Percentiles rank a stretch among this genome's conserved stretches.
These are phyloP conservation scores for Gastrolobium villosum DNA, from an alignment of 306 rosid genomes.

Conservation along the genomic window DNA sequence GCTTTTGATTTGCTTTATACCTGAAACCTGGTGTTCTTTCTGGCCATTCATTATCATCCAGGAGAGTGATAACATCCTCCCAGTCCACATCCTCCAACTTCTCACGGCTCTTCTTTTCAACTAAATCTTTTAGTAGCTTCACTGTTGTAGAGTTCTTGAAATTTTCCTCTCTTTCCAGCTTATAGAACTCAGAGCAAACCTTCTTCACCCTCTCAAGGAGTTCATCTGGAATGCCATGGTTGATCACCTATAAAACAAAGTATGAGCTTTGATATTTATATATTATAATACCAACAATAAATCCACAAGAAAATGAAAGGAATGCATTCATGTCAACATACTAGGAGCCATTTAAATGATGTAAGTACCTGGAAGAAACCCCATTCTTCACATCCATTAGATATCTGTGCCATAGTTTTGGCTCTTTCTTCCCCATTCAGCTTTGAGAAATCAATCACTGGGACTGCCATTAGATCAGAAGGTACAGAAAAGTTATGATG, in stretches of 20 bases:
- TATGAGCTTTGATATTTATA: slow-evolving; percentile 27
- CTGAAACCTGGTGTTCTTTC: slow-evolving; percentile 76
- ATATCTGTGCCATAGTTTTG: slow-evolving; percentile 80
- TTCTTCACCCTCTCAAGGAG: slow-evolving; percentile 93
- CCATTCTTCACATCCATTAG: slow-evolving; percentile 97
- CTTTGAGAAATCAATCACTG: slow-evolving; percentile 96
- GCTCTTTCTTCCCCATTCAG: slow-evolving; percentile 84
- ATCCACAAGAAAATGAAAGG: not conserved
- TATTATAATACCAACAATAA: not conserved
- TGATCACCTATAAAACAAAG: slow-evolving; percentile 73
- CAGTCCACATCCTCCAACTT: slow-evolving; percentile 81
- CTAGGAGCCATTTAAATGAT: not conserved
- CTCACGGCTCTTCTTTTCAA: slow-evolving; percentile 56
- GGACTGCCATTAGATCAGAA: slow-evolving; percentile 72
- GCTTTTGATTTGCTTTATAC: slow-evolving; percentile 52
- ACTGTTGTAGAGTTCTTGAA: slow-evolving; percentile 70
- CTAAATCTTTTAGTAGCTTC: slow-evolving; percentile 64
- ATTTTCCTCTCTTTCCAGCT: slow-evolving; percentile 81
- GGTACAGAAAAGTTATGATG: slow-evolving; percentile 30
- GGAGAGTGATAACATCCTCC: slow-evolving; percentile 93
- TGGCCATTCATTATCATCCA: slow-evolving; percentile 85
- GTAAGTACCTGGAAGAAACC: slow-evolving; percentile 93
- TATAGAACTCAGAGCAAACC: slow-evolving; percentile 71
- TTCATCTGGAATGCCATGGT: slow-evolving; percentile 92
- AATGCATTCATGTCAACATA: slow-evolving; percentile 33